Evolutionary conservation across 2,329 filamentous ascomycete genomes (phyloP), one percentile per base, ranked within the genome.

Genomic region (Sporothrix mexicana): DNA sequence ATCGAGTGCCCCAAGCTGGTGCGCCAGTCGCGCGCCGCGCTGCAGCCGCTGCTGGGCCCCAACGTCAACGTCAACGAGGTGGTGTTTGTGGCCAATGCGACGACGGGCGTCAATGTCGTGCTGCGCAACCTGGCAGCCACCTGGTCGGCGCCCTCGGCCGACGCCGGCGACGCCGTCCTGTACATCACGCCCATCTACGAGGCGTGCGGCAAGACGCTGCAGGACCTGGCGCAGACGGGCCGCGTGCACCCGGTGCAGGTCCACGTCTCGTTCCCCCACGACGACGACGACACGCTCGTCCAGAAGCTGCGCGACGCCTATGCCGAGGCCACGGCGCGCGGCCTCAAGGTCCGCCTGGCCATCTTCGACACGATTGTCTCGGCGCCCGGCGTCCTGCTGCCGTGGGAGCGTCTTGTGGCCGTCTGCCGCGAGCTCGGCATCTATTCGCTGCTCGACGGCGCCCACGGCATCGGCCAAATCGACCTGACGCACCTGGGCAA

Each of bases 401-500:
- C 92, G 0, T 94, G 92, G 81, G 90, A 93, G 78, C 77, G 78
- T 3, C 81, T 95, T 30, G 85, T 87, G 0, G 77, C 79, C 3
- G 82, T 87, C 1, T 93, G 91, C 78, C 85, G 83, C 61, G 73
- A 88, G 69, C 81, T 90, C 61, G 85, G 85, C 0, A 83, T 94
- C 7, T 78, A 93, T 72, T 92, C 89, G 73, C 82, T 90, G 13
- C 83, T 94, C 70, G 92, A 95, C 77, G 92, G 84, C 0, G 92
- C 92, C 0, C 92, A 95, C 79, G 88, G 87, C 0, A 81, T 94
- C 45, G 92, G 92, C 0, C 90, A 93, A 69, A 85, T 94, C n/a
- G 85, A 88, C 3, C 79, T 94, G 4, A 85, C 76, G 12, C 77
- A 92, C 79, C 80, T 94, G 45, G 79, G 79, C 70, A 4, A 5